phyloP scores from a whole-genome alignment of 192 early-diverging fungal genomes.

The Coemansia sp. region DNA sequence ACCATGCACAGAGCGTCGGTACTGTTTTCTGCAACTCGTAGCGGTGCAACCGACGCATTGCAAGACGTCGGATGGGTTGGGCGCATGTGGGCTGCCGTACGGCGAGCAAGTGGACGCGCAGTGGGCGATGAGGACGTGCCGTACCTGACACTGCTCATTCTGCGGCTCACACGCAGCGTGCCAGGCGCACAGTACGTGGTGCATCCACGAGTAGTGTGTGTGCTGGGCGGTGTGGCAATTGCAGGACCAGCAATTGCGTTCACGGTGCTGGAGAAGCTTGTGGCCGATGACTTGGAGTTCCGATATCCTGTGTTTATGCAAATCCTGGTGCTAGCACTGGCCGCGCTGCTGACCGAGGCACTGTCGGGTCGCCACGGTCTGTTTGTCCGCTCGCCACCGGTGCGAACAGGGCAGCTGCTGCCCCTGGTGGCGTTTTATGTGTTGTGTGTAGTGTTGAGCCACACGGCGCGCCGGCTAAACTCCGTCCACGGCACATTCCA shows the following conservation, averaged over 20 bases:
- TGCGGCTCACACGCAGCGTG: conserved; percentile 8
- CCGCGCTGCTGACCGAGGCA: conserved; percentile 16
- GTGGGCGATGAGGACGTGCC: conserved; percentile 21
- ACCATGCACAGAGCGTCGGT: background rate
- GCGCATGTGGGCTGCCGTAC: background rate
- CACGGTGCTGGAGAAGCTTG: conserved; percentile 20
- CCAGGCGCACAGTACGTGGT: conserved; percentile 7
- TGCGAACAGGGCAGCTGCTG: conserved; percentile 19
- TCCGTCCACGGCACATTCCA: conserved; percentile 34
- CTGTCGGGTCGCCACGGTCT: conserved; percentile 13
- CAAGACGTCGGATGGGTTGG: background rate
- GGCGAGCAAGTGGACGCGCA: background rate
- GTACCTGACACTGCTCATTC: conserved; percentile 14
- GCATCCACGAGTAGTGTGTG: conserved; percentile 14
- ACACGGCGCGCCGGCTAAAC: conserved; percentile 12
- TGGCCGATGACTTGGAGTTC: conserved; percentile 24
- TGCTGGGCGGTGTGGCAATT: conserved; percentile 15
- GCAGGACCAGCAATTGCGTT: conserved; percentile 9
- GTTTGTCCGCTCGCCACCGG: conserved; percentile 19
- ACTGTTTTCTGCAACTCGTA: background rate
- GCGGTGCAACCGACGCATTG: too few species aligned
- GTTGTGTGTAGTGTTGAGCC: conserved; percentile 7
- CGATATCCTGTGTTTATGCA: conserved; percentile 30
- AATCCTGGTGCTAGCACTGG: conserved; percentile 14
- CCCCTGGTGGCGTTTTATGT: conserved; percentile 30